Evolutionary conservation across 805 yeast species (phyloP), one percentile per base, ranked within the genome.

Genomic region (Tetrapisispora pingtungensis): DNA sequence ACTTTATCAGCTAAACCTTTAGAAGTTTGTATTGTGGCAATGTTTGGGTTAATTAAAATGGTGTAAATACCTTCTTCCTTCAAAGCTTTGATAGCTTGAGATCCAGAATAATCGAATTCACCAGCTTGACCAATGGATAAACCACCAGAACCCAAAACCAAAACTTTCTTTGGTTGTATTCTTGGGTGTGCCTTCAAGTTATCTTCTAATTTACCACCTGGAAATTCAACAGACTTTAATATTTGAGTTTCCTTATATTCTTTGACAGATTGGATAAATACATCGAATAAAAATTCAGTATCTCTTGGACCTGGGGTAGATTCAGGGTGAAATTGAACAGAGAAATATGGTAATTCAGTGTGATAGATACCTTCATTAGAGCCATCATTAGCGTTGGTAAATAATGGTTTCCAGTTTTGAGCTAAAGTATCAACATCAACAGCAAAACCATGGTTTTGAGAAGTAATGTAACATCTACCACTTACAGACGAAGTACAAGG

Each of bases 231-330:
- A 42, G 87, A 77, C 67, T 80, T 81, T 61, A 77, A 72, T 33
- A 66, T 58, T 41, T 62, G 61, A 36, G 85, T 68, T 46, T 67
- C 53, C 57, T 81, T 76, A 70, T 68, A 74, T 40, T 81, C 85
- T 43, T 74, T 64, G 42, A 93, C 95, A 41, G 96, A 66, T 53
- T 85, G 68, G 60, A 93, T 83, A 69, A 93, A 93, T 28, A 85
- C 88, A 61, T 93, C 98, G 58, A 93, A 93, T 65, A 93, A 73
- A 68, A 89, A 93, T 70, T 93, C 98, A 42, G 98, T 93, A 66
- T 93, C 99, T 65, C 96, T 80, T 65, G 99, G 99, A 65, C 99
- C 99, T 40, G 98, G 97, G 41, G 96, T 87, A 20, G 97, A 86
- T 73, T 93, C 99, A 22, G 99, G 99, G 66, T 93, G 99, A 76